Base-by-base conservation (phyloP, 108 stramenopile species). In the Aurantiochytrium sp. region DNA sequence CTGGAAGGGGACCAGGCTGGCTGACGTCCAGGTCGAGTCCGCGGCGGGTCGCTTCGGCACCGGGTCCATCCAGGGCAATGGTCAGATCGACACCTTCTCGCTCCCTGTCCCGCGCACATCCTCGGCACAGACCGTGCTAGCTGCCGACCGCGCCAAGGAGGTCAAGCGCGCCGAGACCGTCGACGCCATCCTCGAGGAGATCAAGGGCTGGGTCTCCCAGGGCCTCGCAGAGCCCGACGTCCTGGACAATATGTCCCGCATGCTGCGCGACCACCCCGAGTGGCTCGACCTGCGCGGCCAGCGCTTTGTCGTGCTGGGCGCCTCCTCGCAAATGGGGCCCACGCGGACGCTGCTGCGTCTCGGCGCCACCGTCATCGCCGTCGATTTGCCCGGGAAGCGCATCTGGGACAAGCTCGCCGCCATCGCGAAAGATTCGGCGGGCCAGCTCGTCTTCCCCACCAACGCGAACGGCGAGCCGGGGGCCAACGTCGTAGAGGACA, bases 351-450 rank as follows among this genome's bases (percentile, higher is more conserved):
- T 87, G 0, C 68, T 87, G 27, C 45, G 32, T 15, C 87, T 50
- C 36, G 87, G 87, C 68, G 87, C 87, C 55, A 87, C 87, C 10
- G 68, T 87, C 1, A 19, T 87, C 4, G 68, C 69, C 37, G 32
- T 87, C 39, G 87, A 32, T 2, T 10, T 32, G 19, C 52, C 24
- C 8, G 10, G 31, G 0, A 8, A 4, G 54, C 4, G 8, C 4
- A 39, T 32, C 5, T 87, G 87, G 87, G 50, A 68, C 8, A 19
- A 52, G 19, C 73, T 87, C 31, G 27, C 37, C 37, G 68, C 24
- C 42, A 31, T 30, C 21, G 87, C 87, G 1, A 12, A 55, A 4
- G 21, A 19, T 6, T 65, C 87, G 50, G 31, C 68, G 24, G 87
- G 87, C 8, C 21, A 30, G 4, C 34, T 87, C 37, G 4, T 69